phyloP scores from a whole-genome alignment of 352 stramenopile genomes.

The Blastocystis sp. region DNA sequence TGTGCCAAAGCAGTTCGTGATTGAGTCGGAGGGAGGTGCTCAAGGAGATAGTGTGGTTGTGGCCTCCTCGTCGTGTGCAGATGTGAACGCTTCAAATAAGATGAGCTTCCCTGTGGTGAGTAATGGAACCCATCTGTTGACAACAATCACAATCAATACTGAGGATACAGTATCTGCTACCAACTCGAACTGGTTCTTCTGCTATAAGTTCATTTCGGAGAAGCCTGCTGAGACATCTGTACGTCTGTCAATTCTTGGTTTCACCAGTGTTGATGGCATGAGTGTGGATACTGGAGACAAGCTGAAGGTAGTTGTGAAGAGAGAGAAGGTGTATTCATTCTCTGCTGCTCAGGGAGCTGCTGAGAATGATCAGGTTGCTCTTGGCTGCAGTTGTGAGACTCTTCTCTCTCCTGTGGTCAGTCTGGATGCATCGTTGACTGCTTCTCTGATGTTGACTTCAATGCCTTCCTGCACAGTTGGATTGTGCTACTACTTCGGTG shows the following conservation, averaged over 20 bases:
- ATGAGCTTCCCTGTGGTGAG: constrained; percentile 52
- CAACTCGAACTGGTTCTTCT: neutral
- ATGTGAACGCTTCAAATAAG: constrained; percentile 27
- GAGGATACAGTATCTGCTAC: neutral
- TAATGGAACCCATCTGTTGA: neutral
- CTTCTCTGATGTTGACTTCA: neutral
- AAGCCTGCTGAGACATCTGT: neutral
- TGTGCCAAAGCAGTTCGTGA: constrained; percentile 18
- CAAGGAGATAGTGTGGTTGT: constrained; percentile 27
- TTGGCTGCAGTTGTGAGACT: constrained; percentile 30
- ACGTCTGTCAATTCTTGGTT: neutral
- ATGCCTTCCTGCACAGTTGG: constrained; percentile 40
- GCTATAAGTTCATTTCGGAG: constrained; percentile 43
- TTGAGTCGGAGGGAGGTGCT: constrained; percentile 10
- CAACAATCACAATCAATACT: neutral
- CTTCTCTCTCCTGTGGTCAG: neutral
- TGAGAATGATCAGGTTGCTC: constrained; percentile 13
- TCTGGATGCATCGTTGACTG: neutral
- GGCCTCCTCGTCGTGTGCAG: neutral
- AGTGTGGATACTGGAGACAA: neutral
- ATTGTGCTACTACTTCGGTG: constrained; percentile 47
- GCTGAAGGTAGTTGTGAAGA: constrained; percentile 40
- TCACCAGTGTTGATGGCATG: constrained; percentile 13
- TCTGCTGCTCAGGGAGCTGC: neutral
- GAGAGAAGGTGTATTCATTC: constrained; percentile 38